Percentiles rank a stretch among this genome's conserved stretches.
phyloP scores from a whole-genome alignment of 2,329 filamentous ascomycete genomes.

The Neofusicoccum sp. region DNA sequence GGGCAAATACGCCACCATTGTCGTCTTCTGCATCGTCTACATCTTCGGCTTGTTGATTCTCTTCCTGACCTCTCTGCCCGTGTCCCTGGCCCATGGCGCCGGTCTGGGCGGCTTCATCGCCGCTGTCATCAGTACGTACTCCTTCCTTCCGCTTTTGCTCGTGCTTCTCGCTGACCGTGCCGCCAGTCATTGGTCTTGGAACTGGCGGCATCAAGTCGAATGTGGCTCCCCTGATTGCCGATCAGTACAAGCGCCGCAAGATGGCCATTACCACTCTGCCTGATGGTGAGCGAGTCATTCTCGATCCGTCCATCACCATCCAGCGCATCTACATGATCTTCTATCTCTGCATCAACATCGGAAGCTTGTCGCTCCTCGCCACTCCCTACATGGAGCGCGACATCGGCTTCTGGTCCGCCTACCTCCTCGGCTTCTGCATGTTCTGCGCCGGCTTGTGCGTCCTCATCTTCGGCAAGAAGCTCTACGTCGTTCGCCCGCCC shows the following conservation, averaged over 20 bases:
- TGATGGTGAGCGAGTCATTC: constrained; percentile 46
- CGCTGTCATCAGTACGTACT: not conserved
- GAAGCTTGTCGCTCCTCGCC: constrained; percentile 65
- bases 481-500: constrained; percentile 39
- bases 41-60: constrained; percentile 63
- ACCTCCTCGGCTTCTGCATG: constrained; percentile 61
- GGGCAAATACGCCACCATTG: constrained; percentile 64
- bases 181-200: constrained; percentile 58
- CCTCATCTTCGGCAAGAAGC: constrained; percentile 38
- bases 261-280: constrained; percentile 42
- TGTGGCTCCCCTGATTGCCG: constrained; percentile 47
- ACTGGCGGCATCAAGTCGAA: constrained; percentile 75
- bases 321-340: constrained; percentile 59
- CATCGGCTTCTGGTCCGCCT: constrained; percentile 69
- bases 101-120: constrained; percentile 17
- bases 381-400: constrained; percentile 71
- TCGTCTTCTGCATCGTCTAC: constrained; percentile 58
- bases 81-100: constrained; percentile 51
- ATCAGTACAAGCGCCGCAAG: constrained; percentile 38
- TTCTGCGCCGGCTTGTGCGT: constrained; percentile 64
- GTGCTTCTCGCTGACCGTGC: not conserved
- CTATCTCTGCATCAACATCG: constrained; percentile 71
- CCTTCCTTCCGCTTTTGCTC: not conserved
- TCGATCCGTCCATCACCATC: constrained; percentile 48
- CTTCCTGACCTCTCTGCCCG: constrained; percentile 59